Evolutionary conservation across 1,139 yeast genomes (phyloP).

Genomic region (Debaryomyces coudertii): DNA sequence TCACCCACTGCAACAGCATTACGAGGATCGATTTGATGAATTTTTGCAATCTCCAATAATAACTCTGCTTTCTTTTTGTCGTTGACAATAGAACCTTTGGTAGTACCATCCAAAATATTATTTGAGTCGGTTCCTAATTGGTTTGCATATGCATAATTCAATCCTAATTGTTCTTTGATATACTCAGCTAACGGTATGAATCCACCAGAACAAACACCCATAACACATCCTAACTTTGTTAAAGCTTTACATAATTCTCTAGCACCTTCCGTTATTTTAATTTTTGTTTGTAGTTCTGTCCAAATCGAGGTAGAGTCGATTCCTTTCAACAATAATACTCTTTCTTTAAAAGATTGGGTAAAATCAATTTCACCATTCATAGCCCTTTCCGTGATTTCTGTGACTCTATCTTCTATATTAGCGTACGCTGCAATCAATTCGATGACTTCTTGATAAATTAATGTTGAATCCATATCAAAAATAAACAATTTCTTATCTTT

Average conservation of each 20-base stretch:
- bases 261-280: slow-evolving; percentile 83
- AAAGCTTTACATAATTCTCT: slow-evolving; percentile 66
- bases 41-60: slow-evolving; percentile 64
- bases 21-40: slow-evolving; percentile 59
- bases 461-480: slow-evolving; percentile 97
- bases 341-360: slow-evolving; percentile 71
- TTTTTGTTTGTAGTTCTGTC: slow-evolving; percentile 72
- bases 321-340: slow-evolving; percentile 81
- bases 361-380: slow-evolving; percentile 98
- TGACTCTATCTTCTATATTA: slow-evolving; percentile 35
- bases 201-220: slow-evolving; percentile 95
- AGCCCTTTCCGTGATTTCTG: slow-evolving; percentile 83
- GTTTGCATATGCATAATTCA: slow-evolving; percentile 92
- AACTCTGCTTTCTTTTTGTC: slow-evolving; percentile 82
- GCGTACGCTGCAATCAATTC: slow-evolving; percentile 80
- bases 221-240: slow-evolving; percentile 60
- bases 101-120: slow-evolving; percentile 56
- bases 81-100: slow-evolving; percentile 79
- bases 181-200: slow-evolving; percentile 84
- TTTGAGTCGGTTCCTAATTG: slow-evolving; percentile 56
- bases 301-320: slow-evolving; percentile 73
- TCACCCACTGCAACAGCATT: slow-evolving; percentile 90
- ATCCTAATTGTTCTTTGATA: slow-evolving; percentile 66
- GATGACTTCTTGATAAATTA: slow-evolving; percentile 94
- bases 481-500: slow-evolving; percentile 68